A percentile compares a stretch with the other conserved stretches of the same genome.
phyloP scores from a whole-genome alignment of 495 filamentous ascomycete species.

The Aspergillus sclerotioniger region DNA sequence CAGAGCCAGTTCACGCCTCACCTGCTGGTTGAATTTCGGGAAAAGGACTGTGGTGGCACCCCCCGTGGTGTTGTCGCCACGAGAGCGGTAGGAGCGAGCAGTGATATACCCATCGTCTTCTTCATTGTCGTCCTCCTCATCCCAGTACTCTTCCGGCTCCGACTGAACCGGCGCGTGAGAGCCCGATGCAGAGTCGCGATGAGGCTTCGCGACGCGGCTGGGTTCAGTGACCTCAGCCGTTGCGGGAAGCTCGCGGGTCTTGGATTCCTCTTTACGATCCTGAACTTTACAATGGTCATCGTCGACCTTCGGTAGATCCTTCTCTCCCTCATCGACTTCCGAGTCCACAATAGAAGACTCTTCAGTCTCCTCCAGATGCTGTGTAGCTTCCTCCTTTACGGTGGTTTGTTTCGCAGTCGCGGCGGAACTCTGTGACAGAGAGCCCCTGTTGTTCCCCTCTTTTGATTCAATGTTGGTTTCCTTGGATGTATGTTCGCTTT shows the following conservation, averaged over 20 bases:
- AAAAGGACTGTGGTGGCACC: slow-evolving; percentile 70
- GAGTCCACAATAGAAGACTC: slow-evolving; percentile 14
- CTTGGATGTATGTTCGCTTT: slow-evolving; percentile 36
- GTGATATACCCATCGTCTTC: slow-evolving; percentile 83
- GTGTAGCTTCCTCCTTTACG: slow-evolving; percentile 12
- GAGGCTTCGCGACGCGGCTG: slow-evolving; percentile 11
- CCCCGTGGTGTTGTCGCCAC: slow-evolving; percentile 78
- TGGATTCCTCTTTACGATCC: slow-evolving; percentile 10
- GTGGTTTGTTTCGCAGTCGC: slow-evolving; percentile 14
- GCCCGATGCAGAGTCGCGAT: slow-evolving; percentile 11
- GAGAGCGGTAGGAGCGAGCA: slow-evolving; percentile 67
- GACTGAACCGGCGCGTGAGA: slow-evolving; percentile 30
- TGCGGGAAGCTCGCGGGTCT: slow-evolving; percentile 17
- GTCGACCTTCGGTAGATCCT: slow-evolving; percentile 17
- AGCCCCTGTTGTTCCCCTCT: slow-evolving; percentile 17
- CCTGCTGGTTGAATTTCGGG: slow-evolving; percentile 62
- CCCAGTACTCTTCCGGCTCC: slow-evolving; percentile 73
- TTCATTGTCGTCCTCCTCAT: slow-evolving; percentile 73
- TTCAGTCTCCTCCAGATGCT: slow-evolving; percentile 20
- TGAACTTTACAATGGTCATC: slow-evolving; percentile 32
- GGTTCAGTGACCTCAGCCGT: slow-evolving; percentile 13
- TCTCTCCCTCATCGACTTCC: slow-evolving; percentile 18
- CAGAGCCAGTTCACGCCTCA: slow-evolving; percentile 62
- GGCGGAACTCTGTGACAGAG: slow-evolving; percentile 5
- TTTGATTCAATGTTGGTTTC: slow-evolving; percentile 26